Percentiles rank a stretch among this genome's conserved stretches.
Conservation (phyloP, 305 asterid species). For the Fraxinus sp. region DNA sequence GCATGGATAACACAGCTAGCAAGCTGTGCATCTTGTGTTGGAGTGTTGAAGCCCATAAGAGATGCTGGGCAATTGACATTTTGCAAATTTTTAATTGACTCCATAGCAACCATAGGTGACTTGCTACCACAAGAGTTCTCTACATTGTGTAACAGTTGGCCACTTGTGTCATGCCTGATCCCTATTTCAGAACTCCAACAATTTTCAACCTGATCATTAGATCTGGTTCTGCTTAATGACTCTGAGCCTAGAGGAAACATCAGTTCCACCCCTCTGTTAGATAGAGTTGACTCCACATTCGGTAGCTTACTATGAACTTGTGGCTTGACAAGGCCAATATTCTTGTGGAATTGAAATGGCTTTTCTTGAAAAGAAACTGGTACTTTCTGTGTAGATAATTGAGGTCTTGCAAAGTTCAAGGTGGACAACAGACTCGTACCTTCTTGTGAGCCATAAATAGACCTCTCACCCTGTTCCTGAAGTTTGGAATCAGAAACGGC, state of each 20-base stretch:
- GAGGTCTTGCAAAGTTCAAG: constrained; percentile 49
- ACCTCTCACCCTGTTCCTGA: constrained; percentile 54
- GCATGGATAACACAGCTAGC: constrained; percentile 31
- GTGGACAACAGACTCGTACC: constrained; percentile 47
- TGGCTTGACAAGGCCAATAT: constrained; percentile 31
- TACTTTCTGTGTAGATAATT: constrained; percentile 31
- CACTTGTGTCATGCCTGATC: constrained; percentile 28
- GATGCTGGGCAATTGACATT: constrained; percentile 34
- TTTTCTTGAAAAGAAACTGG: constrained; percentile 47
- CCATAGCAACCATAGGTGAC: constrained; percentile 28
- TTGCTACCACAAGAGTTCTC: constrained; percentile 21
- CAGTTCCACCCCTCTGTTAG: constrained; percentile 33
- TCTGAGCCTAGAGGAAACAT: constrained; percentile 34
- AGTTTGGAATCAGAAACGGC: constrained; percentile 73
- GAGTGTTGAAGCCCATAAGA: constrained; percentile 25
- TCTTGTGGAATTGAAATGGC: constrained; percentile 40
- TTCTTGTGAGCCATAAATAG: constrained; percentile 51
- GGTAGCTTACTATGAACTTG: constrained; percentile 40
- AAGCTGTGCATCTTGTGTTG: constrained; percentile 33
- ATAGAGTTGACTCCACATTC: constrained; percentile 36
- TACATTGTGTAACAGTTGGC: constrained; percentile 20
- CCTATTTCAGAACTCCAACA: constrained; percentile 25
- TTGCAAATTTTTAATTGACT: constrained; percentile 32
- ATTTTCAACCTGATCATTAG: constrained; percentile 23
- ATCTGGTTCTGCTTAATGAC: constrained; percentile 27